Conservation (phyloP, 208 protist species). For the Angomonas ambiguus region DNA sequence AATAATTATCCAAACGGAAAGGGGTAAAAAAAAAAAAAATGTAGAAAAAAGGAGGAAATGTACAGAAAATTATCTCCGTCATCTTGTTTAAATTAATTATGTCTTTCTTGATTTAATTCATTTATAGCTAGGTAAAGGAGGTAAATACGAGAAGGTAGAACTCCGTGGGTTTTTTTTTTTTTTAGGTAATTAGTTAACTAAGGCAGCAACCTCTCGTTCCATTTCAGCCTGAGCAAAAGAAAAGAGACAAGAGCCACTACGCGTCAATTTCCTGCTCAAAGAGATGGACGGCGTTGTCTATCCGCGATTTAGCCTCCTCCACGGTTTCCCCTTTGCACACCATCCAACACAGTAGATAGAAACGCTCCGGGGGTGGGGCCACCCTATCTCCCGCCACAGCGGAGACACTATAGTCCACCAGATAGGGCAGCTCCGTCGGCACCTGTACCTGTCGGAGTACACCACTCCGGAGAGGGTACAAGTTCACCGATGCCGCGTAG, state of each 20-base stretch:
- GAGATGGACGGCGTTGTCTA: constrained; percentile 19
- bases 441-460: constrained; percentile 11
- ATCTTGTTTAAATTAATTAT: no score
- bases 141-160: no score
- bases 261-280: constrained; percentile 21
- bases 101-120: no score
- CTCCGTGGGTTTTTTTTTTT: background rate
- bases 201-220: background rate
- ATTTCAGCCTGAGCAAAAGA: no score
- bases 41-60: background rate
- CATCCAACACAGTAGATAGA: constrained; percentile 67
- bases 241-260: background rate
- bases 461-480: constrained; percentile 35
- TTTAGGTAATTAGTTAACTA: background rate
- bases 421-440: constrained; percentile 6
- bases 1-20: background rate
- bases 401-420: constrained; percentile 55
- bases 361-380: constrained; percentile 42
- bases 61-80: background rate
- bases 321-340: constrained; percentile 33
- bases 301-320: constrained; percentile 28
- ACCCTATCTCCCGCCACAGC: constrained; percentile 35
- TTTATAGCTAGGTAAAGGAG: no score
- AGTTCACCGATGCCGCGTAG: constrained; percentile 60
- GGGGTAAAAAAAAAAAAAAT: constrained; percentile 1